These are phyloP conservation scores for Hypoxylon fuscum DNA, from an alignment of 495 filamentous ascomycete species.

Conservation along the genomic window DNA sequence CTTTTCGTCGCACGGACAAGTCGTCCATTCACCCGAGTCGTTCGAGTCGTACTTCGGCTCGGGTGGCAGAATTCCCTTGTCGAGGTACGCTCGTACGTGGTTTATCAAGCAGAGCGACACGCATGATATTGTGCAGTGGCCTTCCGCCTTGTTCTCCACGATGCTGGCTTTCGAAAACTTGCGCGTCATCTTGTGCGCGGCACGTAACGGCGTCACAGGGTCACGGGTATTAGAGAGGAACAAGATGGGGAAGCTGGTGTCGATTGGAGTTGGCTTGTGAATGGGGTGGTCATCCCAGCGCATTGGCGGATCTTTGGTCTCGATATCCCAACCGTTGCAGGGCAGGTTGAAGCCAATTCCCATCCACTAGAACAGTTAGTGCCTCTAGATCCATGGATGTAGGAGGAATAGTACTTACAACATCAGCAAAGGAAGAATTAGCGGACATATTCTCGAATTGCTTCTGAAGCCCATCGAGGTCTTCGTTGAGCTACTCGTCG, in stretches of 20 bases:
- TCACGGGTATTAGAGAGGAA: constrained; percentile 68
- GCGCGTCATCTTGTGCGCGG: constrained; percentile 62
- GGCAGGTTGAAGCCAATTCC: constrained; percentile 44
- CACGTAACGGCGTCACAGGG: constrained; percentile 65
- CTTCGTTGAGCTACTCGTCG: constrained; percentile 46
- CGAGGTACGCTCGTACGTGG: constrained; percentile 51
- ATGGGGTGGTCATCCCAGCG: constrained; percentile 46
- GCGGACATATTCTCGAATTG: constrained; percentile 49
- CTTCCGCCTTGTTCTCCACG: constrained; percentile 54
- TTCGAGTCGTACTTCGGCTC: constrained; percentile 42
- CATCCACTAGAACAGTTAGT: constrained; percentile 46
- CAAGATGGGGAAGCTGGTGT: constrained; percentile 66
- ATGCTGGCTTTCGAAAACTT: constrained; percentile 57
- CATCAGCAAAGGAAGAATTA: constrained; percentile 54
- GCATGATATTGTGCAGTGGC: constrained; percentile 55
- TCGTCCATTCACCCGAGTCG: constrained; percentile 49
- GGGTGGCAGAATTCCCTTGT: constrained; percentile 52
- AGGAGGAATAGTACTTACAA: constrained; percentile 32
- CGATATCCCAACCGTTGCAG: constrained; percentile 56
- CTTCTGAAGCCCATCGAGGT: constrained; percentile 45
- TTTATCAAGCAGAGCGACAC: constrained; percentile 51
- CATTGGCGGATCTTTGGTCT: constrained; percentile 47
- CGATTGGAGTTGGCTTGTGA: constrained; percentile 44
- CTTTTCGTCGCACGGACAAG: constrained; percentile 48
- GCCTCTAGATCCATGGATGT: neutral